Percentiles rank a stretch among this genome's conserved stretches.
phyloP scores from a whole-genome alignment of 495 filamentous ascomycete species.

The Podospora didyma region DNA sequence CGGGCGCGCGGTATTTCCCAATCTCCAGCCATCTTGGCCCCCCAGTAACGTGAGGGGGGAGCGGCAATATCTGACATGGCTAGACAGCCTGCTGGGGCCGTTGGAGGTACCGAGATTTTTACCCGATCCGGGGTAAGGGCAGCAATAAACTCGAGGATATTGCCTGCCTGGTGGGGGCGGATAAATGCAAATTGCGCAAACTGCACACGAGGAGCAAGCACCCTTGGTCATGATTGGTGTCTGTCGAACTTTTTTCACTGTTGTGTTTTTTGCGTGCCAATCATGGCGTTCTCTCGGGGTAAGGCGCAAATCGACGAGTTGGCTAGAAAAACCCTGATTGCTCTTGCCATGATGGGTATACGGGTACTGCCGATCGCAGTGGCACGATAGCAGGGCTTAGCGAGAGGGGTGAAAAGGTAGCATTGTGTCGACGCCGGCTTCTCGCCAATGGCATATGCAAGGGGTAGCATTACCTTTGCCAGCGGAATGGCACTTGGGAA shows the following conservation, averaged over 20 bases:
- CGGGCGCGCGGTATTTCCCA: not conserved
- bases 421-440: not conserved
- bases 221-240: not conserved
- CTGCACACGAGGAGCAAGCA: not conserved
- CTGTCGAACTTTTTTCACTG: not conserved
- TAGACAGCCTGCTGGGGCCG: not conserved
- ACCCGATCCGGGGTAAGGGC: constrained; percentile 28
- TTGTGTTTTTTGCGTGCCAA: not conserved
- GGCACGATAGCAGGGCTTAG: not conserved
- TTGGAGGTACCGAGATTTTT: constrained; percentile 13
- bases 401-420: not conserved
- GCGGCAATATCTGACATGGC: constrained; percentile 11
- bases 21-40: constrained; percentile 12
- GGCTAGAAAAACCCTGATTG: not conserved
- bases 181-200: constrained; percentile 20
- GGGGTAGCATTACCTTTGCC: too few relatives aligned
- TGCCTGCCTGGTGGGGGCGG: constrained; percentile 13
- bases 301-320: not conserved
- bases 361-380: not conserved
- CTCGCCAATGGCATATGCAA: not conserved
- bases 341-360: not conserved
- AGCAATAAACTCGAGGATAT: constrained; percentile 27
- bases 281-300: not conserved
- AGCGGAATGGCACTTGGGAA: too few relatives aligned
- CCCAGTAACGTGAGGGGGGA: not conserved